A percentile compares a stretch with the other conserved stretches of the same genome.
phyloP scores from a whole-genome alignment of 148 eudicot species.

The Rhododendron henanense region DNA sequence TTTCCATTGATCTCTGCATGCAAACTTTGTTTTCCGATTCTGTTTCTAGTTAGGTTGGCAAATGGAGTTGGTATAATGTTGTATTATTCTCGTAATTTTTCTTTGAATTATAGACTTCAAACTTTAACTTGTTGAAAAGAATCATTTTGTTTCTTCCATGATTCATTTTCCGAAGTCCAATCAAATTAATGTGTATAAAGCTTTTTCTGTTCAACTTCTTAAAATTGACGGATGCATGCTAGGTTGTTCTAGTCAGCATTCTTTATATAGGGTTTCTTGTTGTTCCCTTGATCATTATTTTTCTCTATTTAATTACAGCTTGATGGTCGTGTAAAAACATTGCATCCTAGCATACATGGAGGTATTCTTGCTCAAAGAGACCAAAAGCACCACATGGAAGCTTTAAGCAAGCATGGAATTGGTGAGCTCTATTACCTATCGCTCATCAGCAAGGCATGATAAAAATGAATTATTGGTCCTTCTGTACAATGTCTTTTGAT shows the following conservation, averaged over 20 bases:
- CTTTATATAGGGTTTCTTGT: neutral
- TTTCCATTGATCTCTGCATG: no score
- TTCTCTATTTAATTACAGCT: constrained; percentile 43
- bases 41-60: neutral
- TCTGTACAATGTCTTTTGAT: neutral
- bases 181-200: neutral
- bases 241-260: neutral
- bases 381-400: constrained; percentile 87
- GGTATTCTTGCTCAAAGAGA: constrained; percentile 99
- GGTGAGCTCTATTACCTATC: constrained; percentile 37
- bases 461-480: neutral
- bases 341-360: constrained; percentile 88
- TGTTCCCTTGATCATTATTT: neutral
- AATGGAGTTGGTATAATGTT: neutral
- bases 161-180: neutral
- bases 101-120: neutral
- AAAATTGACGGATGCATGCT: neutral
- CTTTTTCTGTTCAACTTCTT: neutral
- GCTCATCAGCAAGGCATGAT: neutral
- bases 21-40: no score
- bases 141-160: neutral
- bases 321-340: constrained; percentile 98
- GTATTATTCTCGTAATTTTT: neutral
- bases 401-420: constrained; percentile 77
- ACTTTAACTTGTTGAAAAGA: neutral